Base-by-base conservation (phyloP, 176 grass and related monocot species). In the Cymbopogon citratus region DNA sequence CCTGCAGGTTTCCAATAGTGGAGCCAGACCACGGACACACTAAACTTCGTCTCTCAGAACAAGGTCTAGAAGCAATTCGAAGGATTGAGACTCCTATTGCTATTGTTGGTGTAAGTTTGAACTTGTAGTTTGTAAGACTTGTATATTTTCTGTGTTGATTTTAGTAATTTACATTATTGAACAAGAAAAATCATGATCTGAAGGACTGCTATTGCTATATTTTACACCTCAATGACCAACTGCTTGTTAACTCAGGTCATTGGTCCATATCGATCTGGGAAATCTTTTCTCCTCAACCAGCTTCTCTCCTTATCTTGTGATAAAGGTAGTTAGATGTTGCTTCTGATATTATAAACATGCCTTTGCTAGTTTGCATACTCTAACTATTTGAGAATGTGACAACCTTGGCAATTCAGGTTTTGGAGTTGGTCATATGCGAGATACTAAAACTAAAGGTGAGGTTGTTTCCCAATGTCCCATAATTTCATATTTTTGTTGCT, bases 401-500 rank as follows among this genome's bases (percentile, higher is more conserved):
- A 44, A 70, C 19, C 36, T 85, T 85, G 34, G 62, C 31, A 79
- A 18, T 87, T 73, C 87, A 99, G 96, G 92, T 88, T 99, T 99
- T 83, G 96, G 96, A 61, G 96, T 99, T 71, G 96, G 96, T 26
- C 96, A 99, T 90, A 99, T 99, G 96, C 91, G 96, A 78, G 96
- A 99, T 87, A 99, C 96, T 18, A 99, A 99, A 88, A 99, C 96
- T 21, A 99, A 99, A 95, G 96, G 96, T 95, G 60, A 45, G 44
- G 9, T 23, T 28, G 2, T 67, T 62, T 38, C 52, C 7, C 25
- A 6, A 16, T 62, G 54, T 49, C 8, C 38, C 5, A 14, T 3
- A 7, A n/a, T n/a, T n/a, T n/a, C n/a, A n/a, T n/a, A n/a, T n/a
- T n/a, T n/a, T 81, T 73, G 44, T 66, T 66, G 18, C 15, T 48